phyloP scores from a whole-genome alignment of 176 grass and related monocot genomes.

The Raddia distichophylla region DNA sequence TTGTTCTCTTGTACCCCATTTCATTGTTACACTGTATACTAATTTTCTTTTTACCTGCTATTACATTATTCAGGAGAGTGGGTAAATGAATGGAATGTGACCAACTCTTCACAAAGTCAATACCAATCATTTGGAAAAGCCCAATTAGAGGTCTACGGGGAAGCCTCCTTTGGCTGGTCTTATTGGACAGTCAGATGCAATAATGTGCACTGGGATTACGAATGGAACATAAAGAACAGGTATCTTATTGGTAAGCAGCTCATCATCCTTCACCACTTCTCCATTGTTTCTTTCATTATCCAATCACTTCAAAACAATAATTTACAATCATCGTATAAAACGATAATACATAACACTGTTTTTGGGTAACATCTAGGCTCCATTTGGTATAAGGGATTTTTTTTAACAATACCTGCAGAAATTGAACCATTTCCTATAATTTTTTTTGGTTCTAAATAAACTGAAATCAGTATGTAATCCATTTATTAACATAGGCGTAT shows the following conservation, averaged over 20 bases:
- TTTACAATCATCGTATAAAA: neutral
- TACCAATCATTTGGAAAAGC: constrained; percentile 86
- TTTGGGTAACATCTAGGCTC: neutral
- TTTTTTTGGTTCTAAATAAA: too few relatives aligned
- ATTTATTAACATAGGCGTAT: neutral
- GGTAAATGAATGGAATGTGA: constrained; percentile 94
- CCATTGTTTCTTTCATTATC: neutral
- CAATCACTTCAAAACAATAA: neutral
- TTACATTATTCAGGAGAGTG: constrained; percentile 70
- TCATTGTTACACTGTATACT: neutral
- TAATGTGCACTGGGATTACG: constrained; percentile 79
- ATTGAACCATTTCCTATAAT: too few relatives aligned
- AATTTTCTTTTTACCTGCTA: neutral
- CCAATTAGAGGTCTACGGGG: constrained; percentile 71
- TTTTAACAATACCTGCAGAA: too few relatives aligned
- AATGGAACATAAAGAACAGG: constrained; percentile 72
- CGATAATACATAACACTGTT: neutral
- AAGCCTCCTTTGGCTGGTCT: constrained; percentile 92
- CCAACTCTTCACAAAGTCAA: constrained; percentile 56
- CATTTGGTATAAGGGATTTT: too few relatives aligned
- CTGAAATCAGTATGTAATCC: neutral
- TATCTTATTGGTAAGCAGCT: constrained; percentile 69
- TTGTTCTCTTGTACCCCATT: neutral
- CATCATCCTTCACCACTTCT: neutral
- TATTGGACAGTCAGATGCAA: constrained; percentile 89